phyloP scores from a whole-genome alignment of 148 eudicot species.

The Chenopodium album region DNA sequence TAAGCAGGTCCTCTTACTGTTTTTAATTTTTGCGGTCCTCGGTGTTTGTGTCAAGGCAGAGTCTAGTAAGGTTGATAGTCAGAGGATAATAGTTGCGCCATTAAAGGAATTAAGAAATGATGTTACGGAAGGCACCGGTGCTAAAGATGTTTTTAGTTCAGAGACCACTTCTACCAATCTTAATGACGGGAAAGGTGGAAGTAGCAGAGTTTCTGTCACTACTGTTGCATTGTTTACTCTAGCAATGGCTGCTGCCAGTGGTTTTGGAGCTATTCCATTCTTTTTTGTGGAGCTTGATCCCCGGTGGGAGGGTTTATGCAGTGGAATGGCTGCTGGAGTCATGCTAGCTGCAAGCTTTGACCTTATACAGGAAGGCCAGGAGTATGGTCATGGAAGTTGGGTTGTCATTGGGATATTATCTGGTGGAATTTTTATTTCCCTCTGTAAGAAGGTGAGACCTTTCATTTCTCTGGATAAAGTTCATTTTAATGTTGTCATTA shows the following conservation, averaged over 20 bases:
- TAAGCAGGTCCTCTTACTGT: constrained; percentile 46
- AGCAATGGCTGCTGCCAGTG: constrained; percentile 98
- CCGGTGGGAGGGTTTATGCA: constrained; percentile 94
- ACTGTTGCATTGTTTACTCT: constrained; percentile 84
- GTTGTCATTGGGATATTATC: constrained; percentile 84
- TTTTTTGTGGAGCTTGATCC: constrained; percentile 97
- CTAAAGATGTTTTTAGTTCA: constrained; percentile 45
- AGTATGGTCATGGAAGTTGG: constrained; percentile 92
- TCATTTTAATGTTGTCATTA: not conserved
- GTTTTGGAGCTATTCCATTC: constrained; percentile 94
- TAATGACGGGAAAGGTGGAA: constrained; percentile 46
- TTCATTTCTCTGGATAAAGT: not conserved
- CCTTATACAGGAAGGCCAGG: constrained; percentile 94
- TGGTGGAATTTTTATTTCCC: constrained; percentile 82
- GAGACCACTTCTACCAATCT: constrained; percentile 34
- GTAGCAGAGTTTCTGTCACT: constrained; percentile 61
- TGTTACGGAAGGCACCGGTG: constrained; percentile 60
- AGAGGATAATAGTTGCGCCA: constrained; percentile 56
- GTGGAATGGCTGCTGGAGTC: constrained; percentile 98
- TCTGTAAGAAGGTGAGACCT: constrained; percentile 78
- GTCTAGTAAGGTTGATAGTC: constrained; percentile 32
- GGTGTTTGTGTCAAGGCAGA: constrained; percentile 36
- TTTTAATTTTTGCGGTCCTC: constrained; percentile 35
- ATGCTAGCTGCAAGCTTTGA: constrained; percentile 99
- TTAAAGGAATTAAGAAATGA: constrained; percentile 48